These are phyloP conservation scores for Macrotyloma uniflorum DNA, from an alignment of 306 rosid genomes.

Conservation along the genomic window DNA sequence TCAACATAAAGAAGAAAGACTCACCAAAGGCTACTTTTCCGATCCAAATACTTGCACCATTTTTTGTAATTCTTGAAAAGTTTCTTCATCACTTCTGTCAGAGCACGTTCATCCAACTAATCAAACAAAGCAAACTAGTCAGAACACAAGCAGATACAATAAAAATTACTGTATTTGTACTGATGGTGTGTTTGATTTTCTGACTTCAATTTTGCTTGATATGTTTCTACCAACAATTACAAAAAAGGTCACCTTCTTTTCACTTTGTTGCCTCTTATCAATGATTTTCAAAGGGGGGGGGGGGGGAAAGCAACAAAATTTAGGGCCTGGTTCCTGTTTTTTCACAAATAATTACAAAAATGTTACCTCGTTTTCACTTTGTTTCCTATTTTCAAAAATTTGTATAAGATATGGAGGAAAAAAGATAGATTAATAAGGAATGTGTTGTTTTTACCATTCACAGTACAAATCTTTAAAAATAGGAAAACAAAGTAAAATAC, in stretches of 20 bases:
- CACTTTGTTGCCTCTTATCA: slow-evolving; percentile 7
- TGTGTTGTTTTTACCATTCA: neutral
- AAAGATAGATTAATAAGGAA: neutral
- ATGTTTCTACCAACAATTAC: neutral
- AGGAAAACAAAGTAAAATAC: neutral
- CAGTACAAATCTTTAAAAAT: neutral
- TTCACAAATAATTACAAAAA: neutral
- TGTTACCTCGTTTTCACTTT: neutral
- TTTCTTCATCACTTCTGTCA: slow-evolving; percentile 97
- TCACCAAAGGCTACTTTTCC: slow-evolving; percentile 96
- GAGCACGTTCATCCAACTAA: slow-evolving; percentile 92
- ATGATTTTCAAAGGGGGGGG: slow-evolving; percentile 1
- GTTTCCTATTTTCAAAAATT: neutral
- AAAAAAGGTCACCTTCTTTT: neutral
- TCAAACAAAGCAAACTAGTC: slow-evolving; percentile 42
- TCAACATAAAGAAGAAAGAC: slow-evolving; percentile 33
- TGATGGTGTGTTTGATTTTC: slow-evolving; percentile 3
- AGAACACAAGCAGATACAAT: slow-evolving; percentile 30
- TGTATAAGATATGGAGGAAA: neutral
- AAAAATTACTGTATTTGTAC: neutral
- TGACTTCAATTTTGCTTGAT: neutral
- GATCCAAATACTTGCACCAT: slow-evolving; percentile 94
- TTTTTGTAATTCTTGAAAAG: slow-evolving; percentile 92
- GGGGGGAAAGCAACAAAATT: neutral
- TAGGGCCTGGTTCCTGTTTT: neutral